These are phyloP conservation scores for Fusarium sacchari DNA, from an alignment of 2,329 filamentous ascomycete species.

Conservation along the genomic window DNA sequence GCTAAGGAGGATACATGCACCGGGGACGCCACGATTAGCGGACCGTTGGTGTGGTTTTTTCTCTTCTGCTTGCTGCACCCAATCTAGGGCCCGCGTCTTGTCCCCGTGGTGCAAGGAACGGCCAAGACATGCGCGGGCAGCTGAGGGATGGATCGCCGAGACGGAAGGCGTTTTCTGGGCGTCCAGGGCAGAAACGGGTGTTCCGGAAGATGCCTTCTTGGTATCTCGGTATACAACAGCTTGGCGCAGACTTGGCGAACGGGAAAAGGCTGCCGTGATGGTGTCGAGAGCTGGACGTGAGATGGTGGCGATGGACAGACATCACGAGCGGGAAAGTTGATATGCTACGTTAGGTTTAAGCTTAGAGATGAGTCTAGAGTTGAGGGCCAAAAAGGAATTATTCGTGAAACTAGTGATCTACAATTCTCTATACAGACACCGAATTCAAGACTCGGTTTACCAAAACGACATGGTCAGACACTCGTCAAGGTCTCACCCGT, in stretches of 20 bases:
- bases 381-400: neutral
- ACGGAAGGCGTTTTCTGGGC: conserved; percentile 4
- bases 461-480: conserved; percentile 2
- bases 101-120: conserved; percentile 33
- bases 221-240: conserved; percentile 7
- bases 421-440: neutral
- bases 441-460: conserved; percentile 1
- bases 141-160: conserved; percentile 6
- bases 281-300: neutral
- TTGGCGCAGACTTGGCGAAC: conserved; percentile 27
- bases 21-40: conserved; percentile 13
- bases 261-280: conserved; percentile 3
- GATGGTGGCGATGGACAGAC: conserved; percentile 6
- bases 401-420: neutral
- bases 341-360: neutral
- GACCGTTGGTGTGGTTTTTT: neutral
- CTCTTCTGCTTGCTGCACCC: neutral
- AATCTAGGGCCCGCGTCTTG: conserved; percentile 9
- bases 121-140: conserved; percentile 10
- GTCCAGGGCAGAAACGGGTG: conserved; percentile 13
- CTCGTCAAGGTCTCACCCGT: neutral
- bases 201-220: conserved; percentile 14
- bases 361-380: neutral
- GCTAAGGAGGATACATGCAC: conserved; percentile 9
- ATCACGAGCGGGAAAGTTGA: neutral